Conservation (phyloP, 108 stramenopile genomes). For the Schizochytrium sp. region DNA sequence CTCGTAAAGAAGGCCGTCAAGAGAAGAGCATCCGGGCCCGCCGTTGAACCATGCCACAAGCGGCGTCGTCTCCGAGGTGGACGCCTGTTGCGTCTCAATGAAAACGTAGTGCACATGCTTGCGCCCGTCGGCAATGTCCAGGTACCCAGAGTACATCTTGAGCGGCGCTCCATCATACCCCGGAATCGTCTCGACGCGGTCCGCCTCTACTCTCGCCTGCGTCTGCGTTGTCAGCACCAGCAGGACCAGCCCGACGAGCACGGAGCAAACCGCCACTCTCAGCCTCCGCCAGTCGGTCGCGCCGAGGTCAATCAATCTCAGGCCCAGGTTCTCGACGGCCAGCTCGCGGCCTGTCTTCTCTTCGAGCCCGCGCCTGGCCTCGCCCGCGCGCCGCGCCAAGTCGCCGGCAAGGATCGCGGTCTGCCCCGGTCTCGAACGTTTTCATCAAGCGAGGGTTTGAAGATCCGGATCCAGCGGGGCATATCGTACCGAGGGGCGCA, state of each 20-base stretch:
- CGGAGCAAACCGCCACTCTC: background rate
- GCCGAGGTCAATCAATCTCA: too few species aligned
- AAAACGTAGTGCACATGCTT: slow-evolving; percentile 26
- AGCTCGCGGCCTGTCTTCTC: too few species aligned
- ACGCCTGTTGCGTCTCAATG: background rate
- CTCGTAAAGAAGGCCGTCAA: slow-evolving; percentile 42
- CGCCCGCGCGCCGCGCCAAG: too few species aligned
- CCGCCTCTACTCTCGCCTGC: background rate
- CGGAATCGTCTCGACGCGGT: background rate
- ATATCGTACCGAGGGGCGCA: too few species aligned
- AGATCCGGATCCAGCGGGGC: too few species aligned
- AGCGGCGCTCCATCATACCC: slow-evolving; percentile 27
- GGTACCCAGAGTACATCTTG: slow-evolving; percentile 32
- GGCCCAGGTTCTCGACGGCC: too few species aligned
- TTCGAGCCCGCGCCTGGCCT: too few species aligned
- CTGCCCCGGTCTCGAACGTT: too few species aligned
- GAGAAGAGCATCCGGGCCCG: slow-evolving; percentile 34
- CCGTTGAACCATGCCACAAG: slow-evolving; percentile 37
- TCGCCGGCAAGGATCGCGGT: too few species aligned
- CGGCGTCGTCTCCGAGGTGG: background rate
- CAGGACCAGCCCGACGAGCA: background rate
- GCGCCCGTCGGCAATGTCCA: slow-evolving; percentile 6
- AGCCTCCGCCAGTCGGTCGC: too few species aligned
- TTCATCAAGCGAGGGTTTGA: too few species aligned
- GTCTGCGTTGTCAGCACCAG: background rate